Conservation (phyloP, 495 filamentous ascomycete species). For the Xylaria castorea region DNA sequence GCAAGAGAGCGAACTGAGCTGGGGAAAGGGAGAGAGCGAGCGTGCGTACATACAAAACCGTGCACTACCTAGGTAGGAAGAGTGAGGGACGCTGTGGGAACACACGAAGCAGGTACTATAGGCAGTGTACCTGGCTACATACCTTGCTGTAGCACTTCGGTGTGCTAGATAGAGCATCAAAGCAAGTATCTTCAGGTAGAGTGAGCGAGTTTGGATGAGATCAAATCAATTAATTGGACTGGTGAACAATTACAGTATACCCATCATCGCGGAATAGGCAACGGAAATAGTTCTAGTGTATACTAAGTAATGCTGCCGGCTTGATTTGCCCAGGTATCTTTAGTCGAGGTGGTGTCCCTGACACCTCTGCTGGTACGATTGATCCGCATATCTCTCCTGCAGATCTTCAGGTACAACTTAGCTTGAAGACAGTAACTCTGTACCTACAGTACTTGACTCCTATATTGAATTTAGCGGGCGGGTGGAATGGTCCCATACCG, state of each 20-base stretch:
- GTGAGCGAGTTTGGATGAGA: not conserved
- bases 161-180: not conserved
- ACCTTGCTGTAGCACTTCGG: not conserved
- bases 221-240: conserved; percentile 14
- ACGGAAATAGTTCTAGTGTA: not conserved
- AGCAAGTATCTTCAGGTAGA: not conserved
- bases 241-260: conserved; percentile 11
- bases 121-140: not conserved
- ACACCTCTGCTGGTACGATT: not conserved
- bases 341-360: not conserved
- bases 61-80: not conserved
- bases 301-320: not conserved
- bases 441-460: not conserved
- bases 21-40: conserved; percentile 24
- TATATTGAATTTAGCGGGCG: conserved; percentile 12
- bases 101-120: not conserved
- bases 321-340: not conserved
- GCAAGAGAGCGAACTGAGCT: conserved; percentile 13
- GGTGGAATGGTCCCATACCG: conserved; percentile 13
- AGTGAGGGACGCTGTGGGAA: conserved; percentile 23
- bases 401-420: conserved; percentile 12
- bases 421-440: conserved; percentile 3
- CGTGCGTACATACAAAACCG: conserved; percentile 20
- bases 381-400: conserved; percentile 1
- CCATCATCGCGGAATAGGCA: not conserved